Evolutionary conservation across 139 green algal genomes (phyloP), one percentile per base, ranked within the genome.

Genomic region (Coelastrella sp.): DNA sequence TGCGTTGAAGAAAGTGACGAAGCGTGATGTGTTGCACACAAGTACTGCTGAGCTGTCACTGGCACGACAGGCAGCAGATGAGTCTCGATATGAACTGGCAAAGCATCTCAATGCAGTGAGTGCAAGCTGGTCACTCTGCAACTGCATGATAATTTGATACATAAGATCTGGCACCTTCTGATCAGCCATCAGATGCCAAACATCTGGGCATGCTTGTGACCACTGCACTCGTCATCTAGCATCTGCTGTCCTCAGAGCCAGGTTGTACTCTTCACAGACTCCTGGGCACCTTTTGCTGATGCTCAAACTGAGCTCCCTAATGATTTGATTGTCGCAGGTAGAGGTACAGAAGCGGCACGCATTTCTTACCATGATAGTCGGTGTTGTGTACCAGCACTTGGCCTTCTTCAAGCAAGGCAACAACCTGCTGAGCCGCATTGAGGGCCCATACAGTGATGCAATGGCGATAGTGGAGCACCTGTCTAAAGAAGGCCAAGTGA

Each of bases 331-430:
- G 27, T 23, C 50, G 35, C 66, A 90, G 87, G 67, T 93, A 34
- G 87, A 95, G 63, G 40, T 69, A 19, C 77, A 78, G 25, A 95
- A 93, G 82, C 87, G 85, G 7, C 85, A 89, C 80, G 86, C 91
- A 37, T 95, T 95, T 76, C 81, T 96, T 67, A 89, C 91, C 23
- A 81, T 89, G 35, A 79, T 92, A 69, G 85, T 86, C 7, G 82
- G 73, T 51, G 83, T 80, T 21, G 91, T 96, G 90, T 86, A 94
- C 66, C 87, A 86, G 4, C 92, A 96, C 80, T 77, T 94, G 41
- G 81, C 85, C 25, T 94, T 90, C 85, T 96, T 95, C 73, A 79
- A 92, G 82, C 80, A 90, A 9, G 92, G 92, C 19, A 41, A 81
- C 62, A 73, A 87, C 41, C 43, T 91, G 34, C 75, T 94, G 38